These are phyloP conservation scores for Aureobasidium zeae DNA, from an alignment of 2,329 filamentous ascomycete genomes.

Conservation along the genomic window DNA sequence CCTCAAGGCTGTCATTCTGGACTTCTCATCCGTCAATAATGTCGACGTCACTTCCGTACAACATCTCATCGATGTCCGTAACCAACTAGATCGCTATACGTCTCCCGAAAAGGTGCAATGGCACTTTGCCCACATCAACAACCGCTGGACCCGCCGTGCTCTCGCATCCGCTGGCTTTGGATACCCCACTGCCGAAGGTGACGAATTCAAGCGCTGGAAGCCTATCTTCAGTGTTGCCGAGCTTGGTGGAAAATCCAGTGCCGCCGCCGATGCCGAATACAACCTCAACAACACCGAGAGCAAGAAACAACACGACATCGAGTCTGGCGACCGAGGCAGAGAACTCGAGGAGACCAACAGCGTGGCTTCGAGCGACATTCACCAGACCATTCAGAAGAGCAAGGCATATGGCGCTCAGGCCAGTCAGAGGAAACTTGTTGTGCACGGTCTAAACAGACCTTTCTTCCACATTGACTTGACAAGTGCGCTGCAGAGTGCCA, in stretches of 20 bases:
- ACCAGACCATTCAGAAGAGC: constrained; percentile 37
- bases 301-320: constrained; percentile 25
- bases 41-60: constrained; percentile 90
- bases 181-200: constrained; percentile 54
- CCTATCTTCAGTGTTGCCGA: constrained; percentile 94
- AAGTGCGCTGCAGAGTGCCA: constrained; percentile 76
- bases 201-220: constrained; percentile 63
- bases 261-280: constrained; percentile 58
- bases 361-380: constrained; percentile 17
- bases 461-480: constrained; percentile 92
- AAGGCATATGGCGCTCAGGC: constrained; percentile 30
- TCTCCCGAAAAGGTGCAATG: constrained; percentile 77
- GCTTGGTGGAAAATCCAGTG: constrained; percentile 62
- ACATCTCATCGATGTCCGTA: constrained; percentile 85
- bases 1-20: constrained; percentile 82
- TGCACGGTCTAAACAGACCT: constrained; percentile 80
- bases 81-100: constrained; percentile 81
- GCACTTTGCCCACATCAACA: constrained; percentile 92
- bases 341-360: constrained; percentile 22
- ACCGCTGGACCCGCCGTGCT: constrained; percentile 88
- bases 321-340: constrained; percentile 23
- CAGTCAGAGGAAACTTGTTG: constrained; percentile 46
- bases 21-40: constrained; percentile 89
- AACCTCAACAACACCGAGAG: constrained; percentile 46
- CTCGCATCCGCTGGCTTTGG: constrained; percentile 83